These are phyloP conservation scores for Saccharomyces paradoxus DNA, from an alignment of 805 yeast genomes.

Conservation along the genomic window DNA sequence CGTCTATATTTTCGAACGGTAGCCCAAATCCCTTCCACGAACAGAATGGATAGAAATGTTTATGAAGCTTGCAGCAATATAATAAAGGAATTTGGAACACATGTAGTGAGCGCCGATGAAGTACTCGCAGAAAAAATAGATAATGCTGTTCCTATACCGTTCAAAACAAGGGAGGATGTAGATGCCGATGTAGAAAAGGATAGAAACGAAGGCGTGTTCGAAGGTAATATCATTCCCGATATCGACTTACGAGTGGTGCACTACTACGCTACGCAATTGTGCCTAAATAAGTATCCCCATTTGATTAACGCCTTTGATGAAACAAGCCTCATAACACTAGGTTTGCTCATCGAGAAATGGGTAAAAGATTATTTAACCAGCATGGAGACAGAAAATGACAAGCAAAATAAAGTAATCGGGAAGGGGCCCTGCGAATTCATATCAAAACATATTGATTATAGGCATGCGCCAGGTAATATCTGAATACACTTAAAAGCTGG, in stretches of 20 bases:
- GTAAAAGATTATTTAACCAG: slow-evolving; percentile 23
- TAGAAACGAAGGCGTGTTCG: slow-evolving; percentile 18
- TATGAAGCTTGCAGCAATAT: slow-evolving; percentile 27
- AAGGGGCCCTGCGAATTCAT: slow-evolving; percentile 17
- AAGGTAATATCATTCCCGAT: slow-evolving; percentile 23
- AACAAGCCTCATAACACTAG: slow-evolving; percentile 31
- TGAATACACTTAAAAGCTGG: slow-evolving; percentile 3
- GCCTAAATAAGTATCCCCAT: slow-evolving; percentile 25
- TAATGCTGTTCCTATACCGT: slow-evolving; percentile 27
- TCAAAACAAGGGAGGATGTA: slow-evolving; percentile 25
- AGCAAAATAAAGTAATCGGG: slow-evolving; percentile 2
- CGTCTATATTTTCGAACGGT: neutral
- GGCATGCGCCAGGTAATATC: slow-evolving; percentile 23
- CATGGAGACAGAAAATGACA: slow-evolving; percentile 2
- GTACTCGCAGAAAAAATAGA: slow-evolving; percentile 21
- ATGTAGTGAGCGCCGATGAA: slow-evolving; percentile 28
- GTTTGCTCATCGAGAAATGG: slow-evolving; percentile 34
- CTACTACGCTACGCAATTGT: slow-evolving; percentile 30
- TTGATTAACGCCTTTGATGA: slow-evolving; percentile 29
- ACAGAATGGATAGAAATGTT: slow-evolving; percentile 22
- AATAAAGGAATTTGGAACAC: slow-evolving; percentile 19
- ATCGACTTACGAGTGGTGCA: slow-evolving; percentile 31
- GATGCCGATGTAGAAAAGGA: slow-evolving; percentile 16
- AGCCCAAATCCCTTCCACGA: neutral
- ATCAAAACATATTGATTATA: slow-evolving; percentile 20